Base-by-base conservation (phyloP, 2,329 filamentous ascomycete genomes). In the Nothophoma quercina region DNA sequence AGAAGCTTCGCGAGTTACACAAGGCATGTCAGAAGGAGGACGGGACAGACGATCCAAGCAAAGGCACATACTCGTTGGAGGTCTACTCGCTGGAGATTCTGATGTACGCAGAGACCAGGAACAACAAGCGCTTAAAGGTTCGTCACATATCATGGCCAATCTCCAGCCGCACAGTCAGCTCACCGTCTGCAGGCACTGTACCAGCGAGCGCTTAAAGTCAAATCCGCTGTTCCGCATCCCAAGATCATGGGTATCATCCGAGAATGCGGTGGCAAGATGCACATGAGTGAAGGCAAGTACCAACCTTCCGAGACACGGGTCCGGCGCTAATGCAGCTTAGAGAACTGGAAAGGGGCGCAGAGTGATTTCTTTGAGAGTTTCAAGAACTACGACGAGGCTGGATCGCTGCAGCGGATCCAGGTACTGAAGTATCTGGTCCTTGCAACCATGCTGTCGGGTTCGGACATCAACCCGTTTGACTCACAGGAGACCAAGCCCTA, bases 221-320 rank as follows among this genome's bases (percentile, higher is more conserved):
- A 91, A 57, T 98, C 95, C n/a, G 95, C 95, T 0, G 95, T 99
- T 10, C 93, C 95, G 30, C 95, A 99, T 77, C 95, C 95, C 53
- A 96, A 96, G 78, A 96, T 99, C 73, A 97, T 98, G 91, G 95
- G 95, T 43, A 93, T 99, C 73, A 99, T 99, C 71, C 89, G 93
- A 47, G 95, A 99, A 78, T 99, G 95, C 73, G 95, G 95, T 68
- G 95, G 95, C 65, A 99, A 99, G 81, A 99, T 99, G 95, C 93
- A 98, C 79, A 98, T 99, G 95, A 95, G 90, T 74, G 95, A 99
- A 81, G 78, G 78, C 76, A 74, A 68, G 65, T 44, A 52, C 35
- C 35, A 34, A 22, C 15, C 22, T 43, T 40, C 52, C 35, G 38
- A 60, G 53, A 60, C 48, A 50, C 32, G 15, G 52, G 47, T 33